These are phyloP conservation scores for Aureobasidium mangrovei DNA, from an alignment of 2,329 filamentous ascomycete genomes.

Conservation along the genomic window DNA sequence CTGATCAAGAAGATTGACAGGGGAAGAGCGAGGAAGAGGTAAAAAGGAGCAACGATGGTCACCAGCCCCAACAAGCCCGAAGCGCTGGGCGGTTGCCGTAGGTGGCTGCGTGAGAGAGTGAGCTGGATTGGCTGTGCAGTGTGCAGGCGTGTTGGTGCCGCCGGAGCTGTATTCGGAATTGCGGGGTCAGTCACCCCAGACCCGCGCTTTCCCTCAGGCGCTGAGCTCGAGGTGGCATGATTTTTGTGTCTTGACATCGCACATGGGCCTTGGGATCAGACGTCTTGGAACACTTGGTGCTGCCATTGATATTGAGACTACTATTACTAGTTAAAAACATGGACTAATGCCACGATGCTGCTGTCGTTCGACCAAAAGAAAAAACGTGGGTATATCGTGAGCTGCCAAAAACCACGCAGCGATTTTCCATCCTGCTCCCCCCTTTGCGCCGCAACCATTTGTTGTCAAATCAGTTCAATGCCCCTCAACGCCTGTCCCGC, in stretches of 20 bases:
- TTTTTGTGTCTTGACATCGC: too few species aligned
- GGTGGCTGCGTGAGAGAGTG: not conserved
- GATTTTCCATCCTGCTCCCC: not conserved
- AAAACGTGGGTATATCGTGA: constrained; percentile 4
- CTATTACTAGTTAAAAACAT: not conserved
- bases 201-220: too few species aligned
- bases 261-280: too few species aligned
- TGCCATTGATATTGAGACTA: not conserved
- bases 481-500: not conserved
- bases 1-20: constrained; percentile 7
- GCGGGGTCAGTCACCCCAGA: too few species aligned
- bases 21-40: not conserved
- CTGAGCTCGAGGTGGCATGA: too few species aligned
- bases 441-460: not conserved
- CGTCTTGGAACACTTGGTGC: too few species aligned
- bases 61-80: constrained; percentile 1
- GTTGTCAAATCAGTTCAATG: not conserved
- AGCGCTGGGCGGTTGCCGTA: constrained; percentile 4
- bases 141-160: too few species aligned
- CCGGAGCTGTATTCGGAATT: too few species aligned
- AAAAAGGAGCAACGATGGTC: constrained; percentile 5
- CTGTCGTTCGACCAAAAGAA: not conserved
- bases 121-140: too few species aligned
- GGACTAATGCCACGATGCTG: not conserved
- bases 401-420: not conserved